Conservation (phyloP, 2,329 filamentous ascomycete genomes). For the Graphium sp. region DNA sequence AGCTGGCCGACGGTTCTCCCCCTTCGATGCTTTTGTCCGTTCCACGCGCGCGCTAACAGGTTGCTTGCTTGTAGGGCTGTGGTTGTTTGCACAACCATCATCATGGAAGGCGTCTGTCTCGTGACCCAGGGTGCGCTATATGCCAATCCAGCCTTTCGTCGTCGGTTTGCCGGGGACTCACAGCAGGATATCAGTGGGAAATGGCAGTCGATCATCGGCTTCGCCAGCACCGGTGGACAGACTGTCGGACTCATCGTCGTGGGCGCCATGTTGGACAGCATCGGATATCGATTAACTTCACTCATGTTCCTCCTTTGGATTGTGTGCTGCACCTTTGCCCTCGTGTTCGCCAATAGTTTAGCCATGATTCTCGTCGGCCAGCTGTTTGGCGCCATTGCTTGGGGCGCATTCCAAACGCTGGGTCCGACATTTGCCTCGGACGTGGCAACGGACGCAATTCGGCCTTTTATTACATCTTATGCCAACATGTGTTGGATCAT, state of each 20-base stretch:
- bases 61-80: no score
- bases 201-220: slow-evolving; percentile 27
- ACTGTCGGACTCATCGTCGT: slow-evolving; percentile 26
- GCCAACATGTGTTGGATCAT: slow-evolving; percentile 24
- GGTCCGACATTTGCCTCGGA: slow-evolving; percentile 24
- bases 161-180: slow-evolving; percentile 10
- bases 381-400: slow-evolving; percentile 21
- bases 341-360: slow-evolving; percentile 20
- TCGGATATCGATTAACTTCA: slow-evolving; percentile 21
- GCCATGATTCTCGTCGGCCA: slow-evolving; percentile 18
- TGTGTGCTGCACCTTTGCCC: slow-evolving; percentile 20
- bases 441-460: slow-evolving; percentile 12
- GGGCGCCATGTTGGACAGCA: slow-evolving; percentile 21
- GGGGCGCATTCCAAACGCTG: slow-evolving; percentile 20
- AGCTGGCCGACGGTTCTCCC: no score
- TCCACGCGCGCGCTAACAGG: no score
- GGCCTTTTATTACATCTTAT: slow-evolving; percentile 19
- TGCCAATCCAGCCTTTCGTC: slow-evolving; percentile 12
- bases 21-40: no score
- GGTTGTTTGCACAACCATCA: no score
- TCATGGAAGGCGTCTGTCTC: slow-evolving; percentile 6
- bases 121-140: slow-evolving; percentile 7
- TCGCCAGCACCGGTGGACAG: slow-evolving; percentile 22
- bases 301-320: slow-evolving; percentile 17
- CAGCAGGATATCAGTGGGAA: slow-evolving; percentile 19